Evolutionary conservation across 2,329 filamentous ascomycete genomes (phyloP).

Genomic region (Ceratocystis cacaofunesta): DNA sequence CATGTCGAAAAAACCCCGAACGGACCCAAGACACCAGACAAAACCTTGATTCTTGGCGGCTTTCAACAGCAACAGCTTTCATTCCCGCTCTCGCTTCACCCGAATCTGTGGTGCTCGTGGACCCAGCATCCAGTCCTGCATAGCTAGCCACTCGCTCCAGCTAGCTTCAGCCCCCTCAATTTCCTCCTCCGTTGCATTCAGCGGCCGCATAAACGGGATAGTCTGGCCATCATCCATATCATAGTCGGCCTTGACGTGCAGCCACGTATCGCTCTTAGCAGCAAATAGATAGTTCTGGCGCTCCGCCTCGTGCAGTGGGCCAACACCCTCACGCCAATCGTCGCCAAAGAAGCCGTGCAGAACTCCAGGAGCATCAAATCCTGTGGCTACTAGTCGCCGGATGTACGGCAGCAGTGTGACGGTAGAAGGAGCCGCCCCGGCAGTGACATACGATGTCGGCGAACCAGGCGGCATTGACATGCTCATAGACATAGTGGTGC

Average conservation of each 20-base stretch:
- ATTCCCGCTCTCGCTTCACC: conserved; percentile 12
- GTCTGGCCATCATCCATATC: conserved; percentile 73
- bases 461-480: conserved; percentile 8
- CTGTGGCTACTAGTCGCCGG: conserved; percentile 76
- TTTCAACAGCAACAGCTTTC: background rate
- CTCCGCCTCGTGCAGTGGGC: conserved; percentile 74
- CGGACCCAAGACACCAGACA: background rate
- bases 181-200: conserved; percentile 67
- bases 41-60: no score
- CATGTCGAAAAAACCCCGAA: background rate
- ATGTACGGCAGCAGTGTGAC: conserved; percentile 78
- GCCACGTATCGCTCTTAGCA: conserved; percentile 83
- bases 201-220: conserved; percentile 71
- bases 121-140: conserved; percentile 99
- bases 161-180: conserved; percentile 66
- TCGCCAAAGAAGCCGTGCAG: conserved; percentile 95
- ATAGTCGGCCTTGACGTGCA: conserved; percentile 76
- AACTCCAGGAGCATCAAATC: conserved; percentile 75
- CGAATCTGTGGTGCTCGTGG: conserved; percentile 44
- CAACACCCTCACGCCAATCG: conserved; percentile 68
- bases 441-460: conserved; percentile 14
- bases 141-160: conserved; percentile 91
- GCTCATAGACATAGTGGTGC: background rate
- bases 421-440: conserved; percentile 21
- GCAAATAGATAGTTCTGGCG: conserved; percentile 90